phyloP scores from a whole-genome alignment of 2,329 filamentous ascomycete genomes.

The Exserohilum rostratum region DNA sequence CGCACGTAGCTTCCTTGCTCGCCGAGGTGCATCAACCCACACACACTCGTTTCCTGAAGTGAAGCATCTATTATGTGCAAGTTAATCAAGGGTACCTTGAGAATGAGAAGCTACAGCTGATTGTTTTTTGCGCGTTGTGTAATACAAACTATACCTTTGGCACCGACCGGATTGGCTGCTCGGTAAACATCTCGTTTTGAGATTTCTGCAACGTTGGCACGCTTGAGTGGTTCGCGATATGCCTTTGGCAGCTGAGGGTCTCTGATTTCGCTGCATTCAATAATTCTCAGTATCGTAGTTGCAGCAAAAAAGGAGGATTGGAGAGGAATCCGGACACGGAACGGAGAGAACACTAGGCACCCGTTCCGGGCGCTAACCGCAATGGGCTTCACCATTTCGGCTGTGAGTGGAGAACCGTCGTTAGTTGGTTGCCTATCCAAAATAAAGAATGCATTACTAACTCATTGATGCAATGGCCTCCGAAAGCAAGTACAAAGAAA shows the following conservation, averaged over 20 bases:
- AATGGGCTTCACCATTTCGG: background rate
- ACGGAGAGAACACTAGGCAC: constrained; percentile 9
- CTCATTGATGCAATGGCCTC: no score
- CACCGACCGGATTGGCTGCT: constrained; percentile 37
- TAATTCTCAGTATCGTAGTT: constrained; percentile 1
- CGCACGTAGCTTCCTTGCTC: constrained; percentile 34
- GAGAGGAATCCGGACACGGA: constrained; percentile 1
- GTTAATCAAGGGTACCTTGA: background rate
- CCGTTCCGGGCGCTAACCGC: constrained; percentile 8
- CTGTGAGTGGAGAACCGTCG: background rate
- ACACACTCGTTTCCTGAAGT: constrained; percentile 34
- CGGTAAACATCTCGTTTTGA: constrained; percentile 44
- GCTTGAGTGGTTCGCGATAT: constrained; percentile 37
- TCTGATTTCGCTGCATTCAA: constrained; percentile 35
- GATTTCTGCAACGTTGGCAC: constrained; percentile 41
- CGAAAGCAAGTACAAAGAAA: no score
- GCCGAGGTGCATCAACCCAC: constrained; percentile 41
- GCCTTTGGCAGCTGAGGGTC: constrained; percentile 18
- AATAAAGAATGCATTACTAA: no score
- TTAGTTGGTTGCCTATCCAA: no score
- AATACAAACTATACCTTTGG: constrained; percentile 30
- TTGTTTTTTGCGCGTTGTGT: no score
- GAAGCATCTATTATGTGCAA: constrained; percentile 30
- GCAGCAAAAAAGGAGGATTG: background rate
- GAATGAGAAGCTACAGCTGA: background rate